Evolutionary conservation across 2,329 filamentous ascomycete species (phyloP).

Genomic region (Blastomyces parvus): DNA sequence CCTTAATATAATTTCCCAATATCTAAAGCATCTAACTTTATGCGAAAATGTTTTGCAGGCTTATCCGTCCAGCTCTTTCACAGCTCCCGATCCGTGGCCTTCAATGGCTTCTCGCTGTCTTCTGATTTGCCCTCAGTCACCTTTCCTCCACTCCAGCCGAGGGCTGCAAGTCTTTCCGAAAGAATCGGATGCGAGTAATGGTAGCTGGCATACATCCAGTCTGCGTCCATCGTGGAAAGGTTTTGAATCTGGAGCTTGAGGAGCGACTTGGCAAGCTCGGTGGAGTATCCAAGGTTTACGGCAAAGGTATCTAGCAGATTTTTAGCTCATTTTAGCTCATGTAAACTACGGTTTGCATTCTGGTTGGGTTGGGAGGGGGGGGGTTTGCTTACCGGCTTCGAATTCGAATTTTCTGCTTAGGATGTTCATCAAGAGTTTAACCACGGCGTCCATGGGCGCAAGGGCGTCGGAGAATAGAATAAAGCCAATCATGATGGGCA

Average conservation of each 20-base stretch:
- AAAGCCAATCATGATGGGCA: slow-evolving; percentile 94
- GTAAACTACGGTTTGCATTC: slow-evolving; percentile 30
- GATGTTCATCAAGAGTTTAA: slow-evolving; percentile 94
- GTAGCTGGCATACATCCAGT: slow-evolving; percentile 97
- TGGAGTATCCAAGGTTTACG: slow-evolving; percentile 68
- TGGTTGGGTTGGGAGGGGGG: not conserved
- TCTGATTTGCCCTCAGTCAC: slow-evolving; percentile 38
- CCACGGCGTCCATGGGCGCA: slow-evolving; percentile 82
- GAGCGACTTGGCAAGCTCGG: slow-evolving; percentile 73
- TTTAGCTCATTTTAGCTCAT: slow-evolving; percentile 70
- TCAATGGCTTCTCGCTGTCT: slow-evolving; percentile 52
- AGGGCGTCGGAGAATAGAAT: slow-evolving; percentile 96
- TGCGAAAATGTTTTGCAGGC: not conserved
- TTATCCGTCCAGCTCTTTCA: slow-evolving; percentile 31
- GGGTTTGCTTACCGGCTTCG: slow-evolving; percentile 57
- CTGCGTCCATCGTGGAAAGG: slow-evolving; percentile 94
- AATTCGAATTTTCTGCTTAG: slow-evolving; percentile 93
- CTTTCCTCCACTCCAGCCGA: slow-evolving; percentile 67
- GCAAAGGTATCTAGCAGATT: slow-evolving; percentile 64
- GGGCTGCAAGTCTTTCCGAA: slow-evolving; percentile 80
- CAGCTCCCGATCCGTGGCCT: slow-evolving; percentile 67
- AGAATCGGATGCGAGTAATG: slow-evolving; percentile 97
- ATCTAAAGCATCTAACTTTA: not conserved
- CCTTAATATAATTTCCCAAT: not conserved
- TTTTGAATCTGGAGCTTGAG: slow-evolving; percentile 99